Percentiles rank a stretch among this genome's conserved stretches.
Evolutionary conservation across 495 filamentous ascomycete species (phyloP).

Genomic region (Articulospora tetracladia): DNA sequence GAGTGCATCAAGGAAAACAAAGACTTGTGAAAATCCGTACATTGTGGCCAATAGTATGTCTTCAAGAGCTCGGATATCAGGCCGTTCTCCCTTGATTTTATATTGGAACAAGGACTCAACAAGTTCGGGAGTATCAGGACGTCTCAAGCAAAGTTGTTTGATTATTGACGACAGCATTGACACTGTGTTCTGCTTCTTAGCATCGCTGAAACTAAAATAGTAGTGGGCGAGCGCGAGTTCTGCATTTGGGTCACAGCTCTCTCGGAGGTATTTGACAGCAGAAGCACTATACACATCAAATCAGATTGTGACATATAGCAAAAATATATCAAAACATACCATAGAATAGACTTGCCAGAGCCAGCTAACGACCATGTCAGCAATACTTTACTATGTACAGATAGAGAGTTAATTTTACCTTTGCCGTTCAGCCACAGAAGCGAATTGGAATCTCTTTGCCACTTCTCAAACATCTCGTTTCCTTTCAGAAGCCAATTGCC

Average conservation of each 20-base stretch:
- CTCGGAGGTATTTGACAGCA: conserved; percentile 27
- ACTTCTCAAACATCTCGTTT: conserved; percentile 22
- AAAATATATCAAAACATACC: background rate
- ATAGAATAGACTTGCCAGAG: conserved; percentile 36
- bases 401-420: conserved; percentile 27
- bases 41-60: conserved; percentile 14
- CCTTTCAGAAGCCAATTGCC: conserved; percentile 30
- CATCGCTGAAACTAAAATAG: conserved; percentile 32
- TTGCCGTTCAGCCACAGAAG: conserved; percentile 36
- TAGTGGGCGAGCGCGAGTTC: conserved; percentile 22
- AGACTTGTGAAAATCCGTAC: conserved; percentile 17
- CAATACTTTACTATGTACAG: conserved; percentile 20
- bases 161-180: conserved; percentile 13
- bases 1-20: conserved; percentile 19
- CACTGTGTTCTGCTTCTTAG: conserved; percentile 20
- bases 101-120: background rate
- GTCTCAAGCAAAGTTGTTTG: conserved; percentile 9
- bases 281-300: conserved; percentile 17
- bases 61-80: conserved; percentile 4
- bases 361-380: conserved; percentile 22
- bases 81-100: conserved; percentile 2
- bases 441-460: conserved; percentile 19
- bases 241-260: background rate
- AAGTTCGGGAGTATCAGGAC: conserved; percentile 2
- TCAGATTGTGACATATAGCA: no score